Evolutionary conservation across 257 asterid genomes (phyloP), one percentile per base, ranked within the genome.

Genomic region (Cynanchum wilfordii): DNA sequence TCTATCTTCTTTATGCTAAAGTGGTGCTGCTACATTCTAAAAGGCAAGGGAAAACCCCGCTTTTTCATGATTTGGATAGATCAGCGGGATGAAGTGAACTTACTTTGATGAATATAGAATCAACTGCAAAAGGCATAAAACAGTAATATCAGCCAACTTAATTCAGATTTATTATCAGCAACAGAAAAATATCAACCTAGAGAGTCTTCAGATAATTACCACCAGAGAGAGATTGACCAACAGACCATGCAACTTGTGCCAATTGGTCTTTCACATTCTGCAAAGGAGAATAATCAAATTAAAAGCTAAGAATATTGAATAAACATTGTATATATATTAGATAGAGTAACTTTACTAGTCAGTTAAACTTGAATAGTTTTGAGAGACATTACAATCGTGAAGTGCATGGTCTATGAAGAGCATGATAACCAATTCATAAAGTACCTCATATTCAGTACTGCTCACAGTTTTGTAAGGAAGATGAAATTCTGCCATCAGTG

Each of bases 401-500:
- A 42, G 52, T 66, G 29, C 7, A 45, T 29, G 5, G 16, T 17
- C 29, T 17, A 60, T 22, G 4, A 10, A 62, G 22, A 45, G 20
- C 44, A 49, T 27, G 36, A 54, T 10, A 62, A 24, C 38, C 54
- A 68, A 25, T 71, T 20, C 68, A 75, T 20, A 33, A 75, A 68
- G 45, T 83, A 95, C 98, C 98, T 92, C 98, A 77, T 85, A 89
- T 76, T 95, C 99, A 50, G 90, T 87, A 82, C 67, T 83, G 92
- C 75, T 87, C 81, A 92, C 81, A 51, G 87, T 82, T 86, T 86
- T 92, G 76, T 89, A 95, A 65, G 96, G 96, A 78, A 95, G 86
- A 82, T 90, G 85, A 86, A 92, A 92, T 84, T 92, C 94, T 40
- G 86, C 69, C 83, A 89, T 49, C 66, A 95, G 71, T 66, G 89